These are phyloP conservation scores for Chrysanthemum seticuspe DNA, from an alignment of 129 eudicot species.

Conservation along the genomic window DNA sequence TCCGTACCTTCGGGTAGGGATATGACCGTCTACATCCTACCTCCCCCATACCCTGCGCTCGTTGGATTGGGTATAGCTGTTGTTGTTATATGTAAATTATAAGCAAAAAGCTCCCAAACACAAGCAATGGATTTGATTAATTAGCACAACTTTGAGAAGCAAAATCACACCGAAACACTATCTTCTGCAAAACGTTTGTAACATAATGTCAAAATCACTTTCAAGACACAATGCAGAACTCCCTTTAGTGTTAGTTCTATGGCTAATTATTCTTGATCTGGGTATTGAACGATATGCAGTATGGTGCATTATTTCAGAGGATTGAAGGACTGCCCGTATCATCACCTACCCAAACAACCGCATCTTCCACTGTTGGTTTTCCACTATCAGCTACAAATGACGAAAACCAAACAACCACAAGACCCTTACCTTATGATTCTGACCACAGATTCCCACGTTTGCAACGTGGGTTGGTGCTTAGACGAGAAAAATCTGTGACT, in stretches of 20 bases:
- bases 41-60: too few species aligned
- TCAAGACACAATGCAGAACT: too few species aligned
- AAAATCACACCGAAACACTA: too few species aligned
- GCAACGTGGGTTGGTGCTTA: constrained; percentile 45
- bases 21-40: too few species aligned
- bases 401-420: constrained; percentile 22
- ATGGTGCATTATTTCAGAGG: constrained; percentile 42
- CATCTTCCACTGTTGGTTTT: constrained; percentile 34
- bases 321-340: constrained; percentile 39
- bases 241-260: not conserved
- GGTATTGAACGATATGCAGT: constrained; percentile 29
- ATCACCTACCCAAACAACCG: constrained; percentile 28
- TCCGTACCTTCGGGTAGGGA: too few species aligned
- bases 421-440: constrained; percentile 40
- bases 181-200: too few species aligned
- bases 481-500: constrained; percentile 43
- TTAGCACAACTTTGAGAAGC: too few species aligned
- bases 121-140: too few species aligned
- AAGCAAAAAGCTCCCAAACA: too few species aligned
- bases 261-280: not conserved
- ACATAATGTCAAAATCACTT: too few species aligned
- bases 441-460: constrained; percentile 39
- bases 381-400: constrained; percentile 21
- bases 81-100: too few species aligned
- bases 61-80: too few species aligned